Conservation (phyloP, 148 eudicot species). For the Vaccinium macrocarpon region DNA sequence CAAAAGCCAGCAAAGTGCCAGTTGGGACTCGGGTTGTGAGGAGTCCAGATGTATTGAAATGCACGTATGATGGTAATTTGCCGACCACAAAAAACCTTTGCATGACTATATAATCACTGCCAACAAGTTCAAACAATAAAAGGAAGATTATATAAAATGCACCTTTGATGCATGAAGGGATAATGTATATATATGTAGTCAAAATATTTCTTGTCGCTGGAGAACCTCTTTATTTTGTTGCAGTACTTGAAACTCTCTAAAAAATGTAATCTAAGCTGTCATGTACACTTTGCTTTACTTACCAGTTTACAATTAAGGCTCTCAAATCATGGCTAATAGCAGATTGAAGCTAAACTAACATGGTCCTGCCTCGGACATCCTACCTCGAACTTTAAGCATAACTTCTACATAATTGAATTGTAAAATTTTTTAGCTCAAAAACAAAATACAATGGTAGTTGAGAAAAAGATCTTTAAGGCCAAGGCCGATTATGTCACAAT, state of each 20-base stretch:
- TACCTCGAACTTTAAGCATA: not conserved
- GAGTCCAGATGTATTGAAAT: conserved; percentile 70
- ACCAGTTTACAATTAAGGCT: not conserved
- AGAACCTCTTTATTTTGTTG: not conserved
- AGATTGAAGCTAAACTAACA: not conserved
- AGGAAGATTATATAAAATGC: not conserved
- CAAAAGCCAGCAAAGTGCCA: conserved; percentile 62
- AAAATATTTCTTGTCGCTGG: not conserved
- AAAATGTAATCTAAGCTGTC: not conserved
- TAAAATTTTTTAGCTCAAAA: not conserved
- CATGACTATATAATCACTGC: conserved; percentile 14
- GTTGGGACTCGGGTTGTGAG: conserved; percentile 63
- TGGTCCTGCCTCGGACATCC: not conserved
- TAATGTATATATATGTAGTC: not conserved
- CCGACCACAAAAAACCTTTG: conserved; percentile 69
- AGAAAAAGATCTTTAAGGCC: not conserved
- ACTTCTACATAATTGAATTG: not conserved
- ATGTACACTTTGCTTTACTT: not conserved
- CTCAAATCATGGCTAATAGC: not conserved
- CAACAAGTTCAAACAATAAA: conserved; percentile 3
- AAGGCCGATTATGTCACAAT: not conserved
- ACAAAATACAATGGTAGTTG: not conserved
- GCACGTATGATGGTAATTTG: conserved; percentile 81
- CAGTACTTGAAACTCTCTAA: not conserved
- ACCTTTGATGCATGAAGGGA: not conserved